Evolutionary conservation across 768 basidiomycete species (phyloP), one percentile per base, ranked within the genome.

Genomic region (Macrocybe gigantea): DNA sequence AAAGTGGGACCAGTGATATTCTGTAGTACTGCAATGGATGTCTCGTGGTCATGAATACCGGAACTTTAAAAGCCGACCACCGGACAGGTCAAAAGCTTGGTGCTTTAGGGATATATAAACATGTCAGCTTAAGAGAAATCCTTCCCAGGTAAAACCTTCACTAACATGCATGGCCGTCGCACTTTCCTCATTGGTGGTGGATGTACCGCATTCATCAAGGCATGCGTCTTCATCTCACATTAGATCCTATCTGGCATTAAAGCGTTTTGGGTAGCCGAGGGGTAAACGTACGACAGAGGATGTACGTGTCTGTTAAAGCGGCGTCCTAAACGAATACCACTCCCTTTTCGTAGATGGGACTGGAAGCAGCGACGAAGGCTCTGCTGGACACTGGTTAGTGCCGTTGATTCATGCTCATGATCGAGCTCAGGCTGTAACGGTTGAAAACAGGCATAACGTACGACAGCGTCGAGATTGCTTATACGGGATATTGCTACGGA

Each of bases 351-450:
- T 57, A 89, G 85, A 90, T 93, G 85, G 89, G 88, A 5, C 69
- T 92, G 38, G 91, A 93, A 63, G 91, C 91, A 1, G 79, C 86
- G 1, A 89, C 88, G 1, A 93, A 93, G 56, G 90, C 91, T 0
- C 72, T 93, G 15, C 77, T 93, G 11, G 91, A 93, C 56, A 89
- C 90, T 53, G 86, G 85, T 82, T 44, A 43, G 61, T 65, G 47
- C 1, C 4, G 35, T 29, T 13, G 7, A 22, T 22, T 4, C 22
- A 22, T 22, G 22, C 22, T 4, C 22, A 22, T 22, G 22, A 22
- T 22, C 22, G 22, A 22, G 22, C n/a, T n/a, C n/a, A n/a, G n/a
- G n/a, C 22, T 4, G 22, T 22, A 22, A 22, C 4, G 22, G 22
- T 22, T 22, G 22, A 22, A 22, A 22, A 22, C 52, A 86, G 89